Percentiles rank a stretch among this genome's conserved stretches.
Evolutionary conservation across 306 rosid species (phyloP).

Genomic region (Spatholobus suberectus): DNA sequence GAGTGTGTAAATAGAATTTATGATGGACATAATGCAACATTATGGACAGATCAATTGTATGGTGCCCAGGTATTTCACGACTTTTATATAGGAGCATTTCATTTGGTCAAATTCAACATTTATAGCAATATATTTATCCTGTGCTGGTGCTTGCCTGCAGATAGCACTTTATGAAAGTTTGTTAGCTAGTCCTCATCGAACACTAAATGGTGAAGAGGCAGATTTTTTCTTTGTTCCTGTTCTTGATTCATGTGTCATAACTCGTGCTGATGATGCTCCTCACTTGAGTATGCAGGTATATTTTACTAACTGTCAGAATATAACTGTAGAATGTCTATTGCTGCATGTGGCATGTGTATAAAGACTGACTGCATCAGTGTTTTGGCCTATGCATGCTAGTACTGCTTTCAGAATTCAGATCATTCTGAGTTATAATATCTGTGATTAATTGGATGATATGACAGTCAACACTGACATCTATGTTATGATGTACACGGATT

Average conservation of each 20-base stretch:
- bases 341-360: constrained; percentile 11
- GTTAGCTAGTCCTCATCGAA: constrained; percentile 91
- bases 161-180: constrained; percentile 88
- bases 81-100: constrained; percentile 25
- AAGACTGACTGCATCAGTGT: constrained; percentile 17
- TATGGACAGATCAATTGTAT: constrained; percentile 84
- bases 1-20: constrained; percentile 94
- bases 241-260: constrained; percentile 94
- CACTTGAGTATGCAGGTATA: constrained; percentile 80
- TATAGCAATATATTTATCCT: constrained; percentile 34
- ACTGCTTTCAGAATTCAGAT: not conserved
- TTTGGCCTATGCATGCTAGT: constrained; percentile 19
- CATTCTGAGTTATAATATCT: not conserved
- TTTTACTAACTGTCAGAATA: constrained; percentile 26
- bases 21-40: constrained; percentile 65
- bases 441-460: constrained; percentile 17
- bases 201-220: constrained; percentile 93
- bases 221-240: constrained; percentile 96
- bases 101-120: constrained; percentile 14
- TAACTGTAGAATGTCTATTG: constrained; percentile 4
- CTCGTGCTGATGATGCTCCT: constrained; percentile 97
- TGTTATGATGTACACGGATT: constrained; percentile 26
- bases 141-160: constrained; percentile 53
- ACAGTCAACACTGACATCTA: constrained; percentile 1
- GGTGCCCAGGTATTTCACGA: constrained; percentile 85